Evolutionary conservation across 2,329 filamentous ascomycete genomes (phyloP), one percentile per base, ranked within the genome.

Genomic region (Penicillium paneum): DNA sequence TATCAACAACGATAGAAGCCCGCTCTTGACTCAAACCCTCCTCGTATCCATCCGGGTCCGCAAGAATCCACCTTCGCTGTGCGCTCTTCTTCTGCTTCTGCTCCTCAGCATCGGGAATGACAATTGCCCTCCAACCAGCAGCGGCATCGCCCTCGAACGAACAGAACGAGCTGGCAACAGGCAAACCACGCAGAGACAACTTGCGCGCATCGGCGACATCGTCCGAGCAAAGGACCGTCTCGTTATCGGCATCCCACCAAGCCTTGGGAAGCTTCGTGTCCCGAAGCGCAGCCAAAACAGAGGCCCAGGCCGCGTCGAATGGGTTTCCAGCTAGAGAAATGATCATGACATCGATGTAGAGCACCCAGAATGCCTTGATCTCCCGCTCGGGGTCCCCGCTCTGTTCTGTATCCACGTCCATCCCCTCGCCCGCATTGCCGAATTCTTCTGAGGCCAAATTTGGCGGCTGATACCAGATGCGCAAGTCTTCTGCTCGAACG

Each of bases 321-420:
- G 91, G 84, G 66, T 94, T 96, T 6, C 93, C 93, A 60, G 96
- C 92, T 46, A 96, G 85, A 0, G 90, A 95, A 62, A 99, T 87
- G 75, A 96, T 94, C 68, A 97, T 83, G n/a, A 97, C 81, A 69
- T 97, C 93, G 61, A 99, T 89, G 73, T 96, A 97, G 19, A 99
- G 83, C 10, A 90, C 87, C 94, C 93, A 99, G 73, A 95, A 97
- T 0, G 88, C 94, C 70, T 89, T 93, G 11, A 93, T 74, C 58
- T 85, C 80, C 8, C 71, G 70, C 26, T 60, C 62, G 1, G 64
- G 58, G 12, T 60, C 56, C 5, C 65, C 61, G 36, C 64, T 63
- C 24, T 74, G 68, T 51, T 77, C 73, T 4, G 79, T 77, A 21
- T 81, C 78, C 15, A 79, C 77, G 15, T 74, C 76, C 26, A 78